A percentile compares a stretch with the other conserved stretches of the same genome.
Conservation (phyloP, 2,329 filamentous ascomycete species). For the Fusarium sp. region DNA sequence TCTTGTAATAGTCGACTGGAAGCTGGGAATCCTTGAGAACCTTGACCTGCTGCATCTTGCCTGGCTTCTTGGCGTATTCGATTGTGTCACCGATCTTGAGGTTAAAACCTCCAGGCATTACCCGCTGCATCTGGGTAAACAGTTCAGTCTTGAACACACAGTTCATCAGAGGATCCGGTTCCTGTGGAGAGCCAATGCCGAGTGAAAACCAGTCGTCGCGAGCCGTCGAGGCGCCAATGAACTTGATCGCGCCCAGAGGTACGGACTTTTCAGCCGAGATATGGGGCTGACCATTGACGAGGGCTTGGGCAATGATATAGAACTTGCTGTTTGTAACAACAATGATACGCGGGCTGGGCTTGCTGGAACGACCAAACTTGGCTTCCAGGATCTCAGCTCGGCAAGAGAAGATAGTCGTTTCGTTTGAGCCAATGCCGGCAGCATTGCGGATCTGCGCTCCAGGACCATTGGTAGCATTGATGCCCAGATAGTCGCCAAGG, state of each 20-base stretch:
- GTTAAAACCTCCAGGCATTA: conserved; percentile 83
- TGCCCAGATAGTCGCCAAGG: conserved; percentile 92
- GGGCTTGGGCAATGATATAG: conserved; percentile 86
- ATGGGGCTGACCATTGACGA: conserved; percentile 84
- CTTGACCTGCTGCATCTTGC: conserved; percentile 90
- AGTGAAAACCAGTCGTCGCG: conserved; percentile 98
- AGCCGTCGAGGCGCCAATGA: conserved; percentile 80
- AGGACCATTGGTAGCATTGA: conserved; percentile 82
- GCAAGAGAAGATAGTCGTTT: conserved; percentile 88
- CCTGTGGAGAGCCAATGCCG: conserved; percentile 88
- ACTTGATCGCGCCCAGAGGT: conserved; percentile 89
- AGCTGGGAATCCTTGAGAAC: conserved; percentile 87
- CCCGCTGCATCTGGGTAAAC: conserved; percentile 88
- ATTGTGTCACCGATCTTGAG: conserved; percentile 87
- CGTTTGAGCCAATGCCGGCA: conserved; percentile 77
- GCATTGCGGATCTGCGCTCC: conserved; percentile 84
- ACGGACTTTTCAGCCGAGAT: conserved; percentile 86
- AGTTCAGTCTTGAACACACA: conserved; percentile 98
- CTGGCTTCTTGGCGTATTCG: conserved; percentile 97
- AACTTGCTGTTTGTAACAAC: conserved; percentile 88
- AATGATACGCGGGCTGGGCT: conserved; percentile 86
- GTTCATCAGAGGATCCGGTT: conserved; percentile 92
- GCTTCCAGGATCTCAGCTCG: conserved; percentile 90
- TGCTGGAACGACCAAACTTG: conserved; percentile 96
- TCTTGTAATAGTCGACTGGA: conserved; percentile 90